phyloP scores from a whole-genome alignment of 2,329 filamentous ascomycete species.

The Fusarium verrucosum region DNA sequence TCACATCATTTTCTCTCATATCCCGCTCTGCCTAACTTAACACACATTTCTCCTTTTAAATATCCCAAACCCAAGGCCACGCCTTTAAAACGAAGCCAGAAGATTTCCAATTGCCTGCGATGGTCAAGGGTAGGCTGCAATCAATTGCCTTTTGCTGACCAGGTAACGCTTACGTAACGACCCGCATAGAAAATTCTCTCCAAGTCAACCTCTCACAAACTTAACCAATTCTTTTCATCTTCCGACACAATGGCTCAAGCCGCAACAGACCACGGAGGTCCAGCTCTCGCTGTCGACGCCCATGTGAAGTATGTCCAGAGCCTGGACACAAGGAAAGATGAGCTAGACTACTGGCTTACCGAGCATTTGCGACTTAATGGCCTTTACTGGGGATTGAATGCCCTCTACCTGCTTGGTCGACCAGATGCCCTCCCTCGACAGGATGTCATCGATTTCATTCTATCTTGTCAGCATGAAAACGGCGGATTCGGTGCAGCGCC shows the following conservation, averaged over 20 bases:
- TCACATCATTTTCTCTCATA: not conserved
- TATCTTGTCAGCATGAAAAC: constrained; percentile 88
- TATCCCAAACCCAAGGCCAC: not conserved
- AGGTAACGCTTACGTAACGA: constrained; percentile 34
- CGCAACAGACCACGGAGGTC: constrained; percentile 48
- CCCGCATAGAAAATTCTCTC: constrained; percentile 29
- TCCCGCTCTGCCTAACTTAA: not conserved
- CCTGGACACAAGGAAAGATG: constrained; percentile 89
- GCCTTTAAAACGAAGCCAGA: too few species aligned
- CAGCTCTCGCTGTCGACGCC: constrained; percentile 60
- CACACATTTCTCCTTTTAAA: not conserved
- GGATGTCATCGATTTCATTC: constrained; percentile 89
- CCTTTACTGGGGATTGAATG: constrained; percentile 94
- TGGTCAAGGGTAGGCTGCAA: constrained; percentile 15
- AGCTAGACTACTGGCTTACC: constrained; percentile 97
- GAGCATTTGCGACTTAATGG: constrained; percentile 96
- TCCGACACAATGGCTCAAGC: constrained; percentile 46
- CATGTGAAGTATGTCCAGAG: constrained; percentile 95
- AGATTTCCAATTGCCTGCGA: not conserved
- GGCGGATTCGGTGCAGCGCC: constrained; percentile 95
- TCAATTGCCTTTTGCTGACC: not conserved
- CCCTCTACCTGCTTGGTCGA: constrained; percentile 83
- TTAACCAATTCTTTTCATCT: constrained; percentile 6
- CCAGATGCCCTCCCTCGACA: constrained; percentile 83
- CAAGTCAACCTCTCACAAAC: constrained; percentile 5